Percentiles rank a stretch among this genome's conserved stretches.
phyloP scores from a whole-genome alignment of 1,284 basidiomycete species.

The Apiotrichum siamense region DNA sequence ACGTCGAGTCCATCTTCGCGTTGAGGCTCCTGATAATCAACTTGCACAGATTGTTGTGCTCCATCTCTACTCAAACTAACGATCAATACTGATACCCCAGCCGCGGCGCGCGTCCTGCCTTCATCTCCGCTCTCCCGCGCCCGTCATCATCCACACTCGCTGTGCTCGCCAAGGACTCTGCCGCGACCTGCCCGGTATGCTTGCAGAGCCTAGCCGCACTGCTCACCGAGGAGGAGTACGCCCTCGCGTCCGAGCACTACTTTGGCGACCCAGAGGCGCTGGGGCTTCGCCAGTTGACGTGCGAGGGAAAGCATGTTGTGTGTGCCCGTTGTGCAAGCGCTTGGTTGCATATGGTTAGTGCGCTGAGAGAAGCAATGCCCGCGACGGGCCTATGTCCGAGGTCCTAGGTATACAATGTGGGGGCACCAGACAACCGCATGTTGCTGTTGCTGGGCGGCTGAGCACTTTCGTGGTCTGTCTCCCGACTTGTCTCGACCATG shows the following conservation, averaged over 20 bases:
- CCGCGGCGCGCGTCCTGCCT: conserved; percentile 11
- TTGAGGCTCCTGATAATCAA: no score
- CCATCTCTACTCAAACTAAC: no score
- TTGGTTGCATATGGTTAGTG: conserved; percentile 17
- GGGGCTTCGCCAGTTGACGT: conserved; percentile 17
- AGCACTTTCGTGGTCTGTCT: no score
- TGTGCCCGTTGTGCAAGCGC: conserved; percentile 16
- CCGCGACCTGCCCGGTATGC: conserved; percentile 18
- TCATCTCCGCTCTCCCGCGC: conserved; percentile 14
- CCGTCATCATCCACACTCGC: background rate
- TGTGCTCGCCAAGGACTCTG: background rate
- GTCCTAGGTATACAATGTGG: no score
- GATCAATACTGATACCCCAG: no score
- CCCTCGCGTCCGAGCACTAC: conserved; percentile 17
- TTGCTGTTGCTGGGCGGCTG: no score
- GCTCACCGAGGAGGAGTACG: conserved; percentile 24
- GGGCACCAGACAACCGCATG: no score
- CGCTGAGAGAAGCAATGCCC: background rate
- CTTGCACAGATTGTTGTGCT: no score
- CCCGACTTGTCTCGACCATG: no score
- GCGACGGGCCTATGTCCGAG: no score
- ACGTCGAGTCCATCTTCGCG: no score
- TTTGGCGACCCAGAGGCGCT: conserved; percentile 14
- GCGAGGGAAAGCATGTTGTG: conserved; percentile 13
- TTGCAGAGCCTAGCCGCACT: conserved; percentile 15